Evolutionary conservation across 2,329 filamentous ascomycete genomes (phyloP), one percentile per base, ranked within the genome.

Genomic region (Colletotrichum spaethianum): DNA sequence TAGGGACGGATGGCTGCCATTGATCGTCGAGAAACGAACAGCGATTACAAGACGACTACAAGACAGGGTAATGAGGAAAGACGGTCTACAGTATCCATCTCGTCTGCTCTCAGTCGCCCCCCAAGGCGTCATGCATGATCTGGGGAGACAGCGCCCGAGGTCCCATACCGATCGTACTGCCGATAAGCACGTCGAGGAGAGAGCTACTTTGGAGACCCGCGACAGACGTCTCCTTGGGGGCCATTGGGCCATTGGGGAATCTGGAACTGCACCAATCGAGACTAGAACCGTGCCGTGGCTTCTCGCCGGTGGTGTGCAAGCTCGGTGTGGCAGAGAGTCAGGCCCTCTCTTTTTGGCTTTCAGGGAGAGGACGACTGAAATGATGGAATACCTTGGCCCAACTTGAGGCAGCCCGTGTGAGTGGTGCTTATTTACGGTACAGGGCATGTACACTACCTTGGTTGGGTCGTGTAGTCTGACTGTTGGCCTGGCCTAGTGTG

Each of bases 211-310:
- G 12, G n/a, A 23, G 8, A 48, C 46, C 46, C 46, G 11, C 6
- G n/a, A 5, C n/a, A 26, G n/a, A 53, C 57, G 33, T 36, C 64
- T 61, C 12, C 44, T 60, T 23, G 28, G 28, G 42, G 40, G 50
- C n/a, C n/a, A n/a, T n/a, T n/a, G 20, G 18, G 53, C 26, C 40
- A 28, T 55, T 38, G 65, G 52, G 53, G 52, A 62, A 53, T 50
- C 59, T 63, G 59, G 50, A 59, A 44, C 69, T 53, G 57, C 28
- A 23, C 59, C 60, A 44, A 52, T 38, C 28, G 28, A 69, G 65
- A 60, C 59, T 72, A 72, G 70, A 48, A 59, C 38, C 59, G n/a
- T 59, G 53, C 61, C 65, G 44, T 69, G 60, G 65, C 70, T 63
- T 59, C 59, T 55, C 23, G 59, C 59, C 53, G 57, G 33, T 28